These are phyloP conservation scores for Saccharomyces hybrid DNA, from an alignment of 1,139 yeast species.

Conservation along the genomic window DNA sequence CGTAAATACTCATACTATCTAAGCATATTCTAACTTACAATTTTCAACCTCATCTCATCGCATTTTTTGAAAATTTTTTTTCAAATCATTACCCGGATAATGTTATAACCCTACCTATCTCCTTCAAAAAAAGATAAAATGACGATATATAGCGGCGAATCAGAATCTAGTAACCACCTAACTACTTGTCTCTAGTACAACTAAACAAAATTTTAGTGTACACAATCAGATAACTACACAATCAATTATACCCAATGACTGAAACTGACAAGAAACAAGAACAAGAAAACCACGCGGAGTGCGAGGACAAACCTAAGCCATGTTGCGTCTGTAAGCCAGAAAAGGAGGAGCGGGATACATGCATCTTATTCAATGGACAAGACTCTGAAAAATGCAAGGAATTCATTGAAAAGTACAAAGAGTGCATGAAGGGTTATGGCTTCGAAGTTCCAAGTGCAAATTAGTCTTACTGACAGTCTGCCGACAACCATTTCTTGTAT, in stretches of 20 bases:
- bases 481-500: not conserved
- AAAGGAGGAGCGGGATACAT: constrained; percentile 78
- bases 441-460: constrained; percentile 39
- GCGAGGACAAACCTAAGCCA: constrained; percentile 65
- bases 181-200: not conserved
- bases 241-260: not conserved
- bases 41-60: constrained; percentile 18
- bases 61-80: constrained; percentile 11
- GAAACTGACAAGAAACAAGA: not conserved
- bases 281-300: constrained; percentile 1
- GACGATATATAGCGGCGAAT: not conserved
- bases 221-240: not conserved
- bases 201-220: not conserved
- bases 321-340: constrained; percentile 93
- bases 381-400: constrained; percentile 78
- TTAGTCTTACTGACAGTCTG: not conserved
- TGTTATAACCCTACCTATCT: not conserved
- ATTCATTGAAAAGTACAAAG: constrained; percentile 62
- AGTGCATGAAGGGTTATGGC: constrained; percentile 89
- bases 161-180: not conserved
- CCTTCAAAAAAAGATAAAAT: constrained; percentile 1
- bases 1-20: no score
- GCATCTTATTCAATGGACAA: constrained; percentile 73
- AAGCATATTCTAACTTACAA: not conserved
- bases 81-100: not conserved